A percentile compares a stretch with the other conserved stretches of the same genome.
phyloP scores from a whole-genome alignment of 306 rosid species.

The Ceratonia siliqua region DNA sequence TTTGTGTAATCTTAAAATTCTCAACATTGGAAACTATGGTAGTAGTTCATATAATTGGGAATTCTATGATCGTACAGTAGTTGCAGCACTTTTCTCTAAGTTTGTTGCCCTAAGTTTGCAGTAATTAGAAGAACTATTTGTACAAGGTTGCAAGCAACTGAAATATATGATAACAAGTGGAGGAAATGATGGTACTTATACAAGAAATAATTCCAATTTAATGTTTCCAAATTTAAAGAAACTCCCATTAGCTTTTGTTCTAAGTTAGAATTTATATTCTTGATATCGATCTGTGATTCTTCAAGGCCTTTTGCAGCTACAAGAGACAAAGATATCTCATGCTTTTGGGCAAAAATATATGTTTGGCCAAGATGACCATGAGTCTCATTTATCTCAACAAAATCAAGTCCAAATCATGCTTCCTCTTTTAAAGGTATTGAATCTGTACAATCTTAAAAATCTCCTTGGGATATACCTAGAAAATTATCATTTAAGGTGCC shows the following conservation, averaged over 20 bases:
- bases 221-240: neutral
- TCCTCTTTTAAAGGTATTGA: constrained; percentile 1
- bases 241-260: neutral
- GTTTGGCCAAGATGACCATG: constrained; percentile 10
- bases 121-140: neutral
- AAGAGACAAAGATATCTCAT: neutral
- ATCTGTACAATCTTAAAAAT: neutral
- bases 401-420: constrained; percentile 7
- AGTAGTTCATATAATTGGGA: too few relatives aligned
- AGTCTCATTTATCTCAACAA: neutral
- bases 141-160: neutral
- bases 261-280: neutral
- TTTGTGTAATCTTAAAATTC: constrained; percentile 12
- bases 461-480: neutral
- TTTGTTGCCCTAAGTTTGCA: neutral
- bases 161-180: neutral
- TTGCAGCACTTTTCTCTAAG: neutral
- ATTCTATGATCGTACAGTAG: neutral
- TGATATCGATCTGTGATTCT: neutral
- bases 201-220: neutral
- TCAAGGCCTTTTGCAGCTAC: constrained; percentile 18
- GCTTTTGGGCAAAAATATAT: neutral
- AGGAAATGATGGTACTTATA: too few relatives aligned
- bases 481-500: neutral
- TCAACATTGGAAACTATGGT: neutral